Conservation (phyloP, 306 rosid genomes). For the Phaseolus lunatus region DNA sequence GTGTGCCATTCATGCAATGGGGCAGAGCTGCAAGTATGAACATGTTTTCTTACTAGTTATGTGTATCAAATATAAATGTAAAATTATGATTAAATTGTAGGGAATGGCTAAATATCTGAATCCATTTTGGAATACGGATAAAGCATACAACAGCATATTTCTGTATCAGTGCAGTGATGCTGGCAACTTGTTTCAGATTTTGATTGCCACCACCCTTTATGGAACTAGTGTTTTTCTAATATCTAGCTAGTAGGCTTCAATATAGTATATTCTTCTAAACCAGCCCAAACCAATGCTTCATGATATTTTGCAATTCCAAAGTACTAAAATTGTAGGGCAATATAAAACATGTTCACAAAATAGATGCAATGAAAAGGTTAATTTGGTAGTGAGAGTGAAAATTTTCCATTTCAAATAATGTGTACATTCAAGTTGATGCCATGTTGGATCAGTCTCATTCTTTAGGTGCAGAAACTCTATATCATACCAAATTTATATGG, state of each 20-base stretch:
- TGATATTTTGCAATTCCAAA: neutral
- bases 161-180: constrained; percentile 56
- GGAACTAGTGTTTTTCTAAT: constrained; percentile 39
- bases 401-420: neutral
- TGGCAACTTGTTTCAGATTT: constrained; percentile 58
- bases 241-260: constrained; percentile 54
- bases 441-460: neutral
- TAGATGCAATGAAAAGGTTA: neutral
- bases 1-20: neutral
- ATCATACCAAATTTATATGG: neutral
- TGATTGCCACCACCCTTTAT: constrained; percentile 59
- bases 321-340: neutral
- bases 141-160: constrained; percentile 42
- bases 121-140: constrained; percentile 44
- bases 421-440: neutral
- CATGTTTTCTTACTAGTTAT: neutral
- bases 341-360: neutral
- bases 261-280: constrained; percentile 45
- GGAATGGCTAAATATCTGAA: constrained; percentile 39
- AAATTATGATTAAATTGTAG: constrained; percentile 37
- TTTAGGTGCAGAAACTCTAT: neutral
- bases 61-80: neutral
- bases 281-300: constrained; percentile 22
- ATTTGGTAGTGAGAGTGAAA: neutral
- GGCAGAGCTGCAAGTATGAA: neutral